A percentile compares a stretch with the other conserved stretches of the same genome.
Conservation (phyloP, 495 filamentous ascomycete genomes). For the Filosporella fistucella region DNA sequence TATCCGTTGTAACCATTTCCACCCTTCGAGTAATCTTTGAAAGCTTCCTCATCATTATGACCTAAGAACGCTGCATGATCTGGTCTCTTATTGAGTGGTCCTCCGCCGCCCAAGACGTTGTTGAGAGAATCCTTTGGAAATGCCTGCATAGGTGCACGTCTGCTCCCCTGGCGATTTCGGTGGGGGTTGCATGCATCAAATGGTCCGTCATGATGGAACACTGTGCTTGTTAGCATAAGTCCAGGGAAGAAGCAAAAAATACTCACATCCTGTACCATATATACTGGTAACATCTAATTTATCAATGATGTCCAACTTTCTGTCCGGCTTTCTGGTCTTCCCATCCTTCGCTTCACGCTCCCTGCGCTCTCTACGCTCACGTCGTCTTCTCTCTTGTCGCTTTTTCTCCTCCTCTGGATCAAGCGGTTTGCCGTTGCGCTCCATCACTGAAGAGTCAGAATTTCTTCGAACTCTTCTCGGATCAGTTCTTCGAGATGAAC, state of each 20-base stretch:
- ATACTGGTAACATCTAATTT: slow-evolving; percentile 96
- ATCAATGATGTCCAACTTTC: slow-evolving; percentile 89
- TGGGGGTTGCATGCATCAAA: slow-evolving; percentile 97
- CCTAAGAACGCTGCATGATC: slow-evolving; percentile 84
- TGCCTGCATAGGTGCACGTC: slow-evolving; percentile 90
- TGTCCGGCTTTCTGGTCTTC: slow-evolving; percentile 48
- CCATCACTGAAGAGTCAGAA: slow-evolving; percentile 88
- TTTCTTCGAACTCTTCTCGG: slow-evolving; percentile 72
- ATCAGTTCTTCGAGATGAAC: slow-evolving; percentile 25
- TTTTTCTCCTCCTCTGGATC: slow-evolving; percentile 73
- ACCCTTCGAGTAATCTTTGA: slow-evolving; percentile 64
- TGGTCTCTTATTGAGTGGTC: slow-evolving; percentile 75
- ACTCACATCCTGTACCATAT: slow-evolving; percentile 87
- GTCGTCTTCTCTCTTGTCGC: slow-evolving; percentile 63
- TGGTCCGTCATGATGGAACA: slow-evolving; percentile 98
- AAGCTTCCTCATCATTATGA: slow-evolving; percentile 71
- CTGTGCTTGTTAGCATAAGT: slow-evolving; percentile 36
- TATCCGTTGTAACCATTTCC: slow-evolving; percentile 24
- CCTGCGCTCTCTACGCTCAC: slow-evolving; percentile 59
- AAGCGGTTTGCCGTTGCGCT: slow-evolving; percentile 52
- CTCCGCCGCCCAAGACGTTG: slow-evolving; percentile 84
- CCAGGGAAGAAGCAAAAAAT: neutral
- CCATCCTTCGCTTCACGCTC: slow-evolving; percentile 51
- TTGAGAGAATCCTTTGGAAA: slow-evolving; percentile 90
- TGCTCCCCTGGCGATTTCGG: slow-evolving; percentile 80